phyloP scores from a whole-genome alignment of 2,329 filamentous ascomycete species.

The Xylariomycetidae sp. region DNA sequence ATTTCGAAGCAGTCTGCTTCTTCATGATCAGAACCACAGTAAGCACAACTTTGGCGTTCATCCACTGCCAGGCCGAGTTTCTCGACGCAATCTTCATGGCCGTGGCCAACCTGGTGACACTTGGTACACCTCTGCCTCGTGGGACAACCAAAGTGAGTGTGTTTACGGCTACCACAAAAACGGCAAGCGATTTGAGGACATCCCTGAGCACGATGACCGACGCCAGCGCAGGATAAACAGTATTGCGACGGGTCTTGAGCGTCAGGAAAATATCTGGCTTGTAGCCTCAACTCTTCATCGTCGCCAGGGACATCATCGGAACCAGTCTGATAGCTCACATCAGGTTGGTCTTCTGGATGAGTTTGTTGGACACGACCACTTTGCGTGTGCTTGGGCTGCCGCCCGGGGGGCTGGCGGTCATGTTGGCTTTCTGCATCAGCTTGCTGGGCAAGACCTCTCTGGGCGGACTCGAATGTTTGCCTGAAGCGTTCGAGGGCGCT shows the following conservation, averaged over 20 bases:
- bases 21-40: slow-evolving; percentile 56
- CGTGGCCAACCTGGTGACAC: slow-evolving; percentile 61
- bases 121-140: slow-evolving; percentile 47
- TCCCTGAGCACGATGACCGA: slow-evolving; percentile 38
- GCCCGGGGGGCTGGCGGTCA: no score
- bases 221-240: slow-evolving; percentile 48
- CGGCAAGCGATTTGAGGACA: slow-evolving; percentile 46
- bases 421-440: no score
- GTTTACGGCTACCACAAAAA: slow-evolving; percentile 40
- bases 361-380: no score
- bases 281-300: slow-evolving; percentile 33
- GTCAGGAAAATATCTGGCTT: slow-evolving; percentile 48
- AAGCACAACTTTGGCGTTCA: slow-evolving; percentile 54
- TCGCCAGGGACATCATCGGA: slow-evolving; percentile 1
- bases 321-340: background rate
- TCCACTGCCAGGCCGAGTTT: slow-evolving; percentile 48
- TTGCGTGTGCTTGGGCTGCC: no score
- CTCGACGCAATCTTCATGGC: slow-evolving; percentile 45
- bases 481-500: no score
- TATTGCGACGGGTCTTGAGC: slow-evolving; percentile 35
- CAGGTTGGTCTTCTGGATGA: background rate
- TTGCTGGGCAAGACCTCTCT: no score
- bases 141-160: slow-evolving; percentile 49
- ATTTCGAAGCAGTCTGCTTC: slow-evolving; percentile 56
- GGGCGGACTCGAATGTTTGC: no score